Base-by-base conservation (phyloP, 441 rosid species). In the Viola pubescens region DNA sequence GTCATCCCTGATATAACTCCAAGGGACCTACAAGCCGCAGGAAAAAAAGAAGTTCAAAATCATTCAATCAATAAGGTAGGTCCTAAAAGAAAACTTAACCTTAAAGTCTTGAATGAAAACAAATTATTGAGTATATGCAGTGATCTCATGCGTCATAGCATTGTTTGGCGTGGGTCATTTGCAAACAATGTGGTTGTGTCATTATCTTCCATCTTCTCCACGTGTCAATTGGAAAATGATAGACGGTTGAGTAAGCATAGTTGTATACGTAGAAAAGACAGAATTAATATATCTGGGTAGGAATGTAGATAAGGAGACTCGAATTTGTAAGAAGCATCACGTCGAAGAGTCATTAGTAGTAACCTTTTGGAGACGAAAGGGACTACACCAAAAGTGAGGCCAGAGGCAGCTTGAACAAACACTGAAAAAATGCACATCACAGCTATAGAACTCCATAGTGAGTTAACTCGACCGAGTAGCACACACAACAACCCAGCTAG, bases 1-100 rank as follows among this genome's bases (percentile, higher is more conserved):
- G 94, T 84, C 78, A 90, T 86, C 50, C 94, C 97, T 14, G 91
- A 73, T 60, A 87, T 81, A 62, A 84, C 84, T 65, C 97, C 95
- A 8, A 86, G 66, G 1, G 94, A 90, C 77, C 95, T 89, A 77
- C 77, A 73, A 73, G 9, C 1, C 34, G 34, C 8, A 19, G 10
- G 34, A 6, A 2, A 3, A 9, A 16, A 5, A 3, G 8, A 0
- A 6, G 55, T 19, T 50, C 54, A 4, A 10, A 37, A 52, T 52
- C 37, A 12, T 50, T 5, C 4, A 34, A 5, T 11, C 11, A 1
- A 4, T 12, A 11, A 10, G 14, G 26, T 13, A 13, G 46, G 7
- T 6, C 7, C 10, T 43, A 43, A 1, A 9, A 6, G 10, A 43
- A 6, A 6, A 1, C 10, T 43, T 9, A 1, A 43, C 6, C 4